phyloP scores from a whole-genome alignment of 1,139 yeast species.

The Suhomyces yuchorum region DNA sequence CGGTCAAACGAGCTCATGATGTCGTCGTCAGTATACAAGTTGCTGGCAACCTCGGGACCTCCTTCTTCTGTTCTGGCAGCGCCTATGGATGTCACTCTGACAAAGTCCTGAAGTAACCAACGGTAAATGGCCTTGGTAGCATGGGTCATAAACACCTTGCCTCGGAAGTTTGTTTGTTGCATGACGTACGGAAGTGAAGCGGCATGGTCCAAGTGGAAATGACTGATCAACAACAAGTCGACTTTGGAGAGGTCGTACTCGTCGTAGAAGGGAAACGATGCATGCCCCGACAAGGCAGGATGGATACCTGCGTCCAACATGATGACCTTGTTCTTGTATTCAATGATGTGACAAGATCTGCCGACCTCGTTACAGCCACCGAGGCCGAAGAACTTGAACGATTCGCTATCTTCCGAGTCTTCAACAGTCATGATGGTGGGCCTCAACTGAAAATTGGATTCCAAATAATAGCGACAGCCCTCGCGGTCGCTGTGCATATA shows the following conservation, averaged over 20 bases:
- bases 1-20: conserved; percentile 81
- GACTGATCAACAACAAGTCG: conserved; percentile 84
- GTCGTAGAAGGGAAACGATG: conserved; percentile 92
- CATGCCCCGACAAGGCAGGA: conserved; percentile 89
- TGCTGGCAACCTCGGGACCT: conserved; percentile 41
- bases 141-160: conserved; percentile 97
- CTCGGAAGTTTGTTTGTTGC: conserved; percentile 94
- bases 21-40: conserved; percentile 87
- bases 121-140: conserved; percentile 97
- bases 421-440: conserved; percentile 10
- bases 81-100: conserved; percentile 80
- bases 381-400: conserved; percentile 79
- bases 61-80: conserved; percentile 25
- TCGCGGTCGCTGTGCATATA: neutral
- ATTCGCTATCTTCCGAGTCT: conserved; percentile 34
- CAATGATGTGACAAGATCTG: conserved; percentile 88
- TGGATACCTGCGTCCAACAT: conserved; percentile 99
- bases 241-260: conserved; percentile 88
- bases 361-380: conserved; percentile 99
- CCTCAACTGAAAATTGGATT: neutral
- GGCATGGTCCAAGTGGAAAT: conserved; percentile 96
- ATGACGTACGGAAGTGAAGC: conserved; percentile 96
- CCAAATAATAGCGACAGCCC: neutral
- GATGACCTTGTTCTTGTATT: conserved; percentile 92
- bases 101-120: conserved; percentile 93